Evolutionary conservation across 495 filamentous ascomycete species (phyloP).

Genomic region (Amphirosellinia nigrospora): DNA sequence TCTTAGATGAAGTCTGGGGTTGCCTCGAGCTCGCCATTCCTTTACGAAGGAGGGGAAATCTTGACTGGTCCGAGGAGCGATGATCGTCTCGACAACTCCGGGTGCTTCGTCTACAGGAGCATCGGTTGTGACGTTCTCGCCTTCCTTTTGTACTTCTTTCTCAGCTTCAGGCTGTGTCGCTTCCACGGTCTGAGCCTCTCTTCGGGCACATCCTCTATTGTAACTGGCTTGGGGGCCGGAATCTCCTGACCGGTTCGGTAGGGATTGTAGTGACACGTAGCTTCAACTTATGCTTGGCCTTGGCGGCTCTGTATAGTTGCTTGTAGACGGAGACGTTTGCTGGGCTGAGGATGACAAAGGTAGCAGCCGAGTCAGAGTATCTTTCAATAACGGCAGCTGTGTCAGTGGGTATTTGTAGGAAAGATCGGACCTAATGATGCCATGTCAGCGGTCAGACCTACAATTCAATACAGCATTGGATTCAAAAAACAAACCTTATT

Average conservation of each 20-base stretch:
- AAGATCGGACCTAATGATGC: slow-evolving; percentile 69
- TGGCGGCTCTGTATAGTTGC: slow-evolving; percentile 94
- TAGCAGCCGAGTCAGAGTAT: slow-evolving; percentile 90
- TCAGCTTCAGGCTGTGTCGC: neutral
- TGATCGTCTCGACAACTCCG: slow-evolving; percentile 22
- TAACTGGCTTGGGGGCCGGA: slow-evolving; percentile 47
- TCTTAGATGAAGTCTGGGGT: slow-evolving; percentile 33
- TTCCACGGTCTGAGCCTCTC: slow-evolving; percentile 8
- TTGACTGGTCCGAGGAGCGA: slow-evolving; percentile 31
- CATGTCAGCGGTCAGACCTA: slow-evolving; percentile 30
- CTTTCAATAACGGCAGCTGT: slow-evolving; percentile 82
- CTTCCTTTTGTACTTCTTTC: slow-evolving; percentile 1
- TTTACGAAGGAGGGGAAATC: slow-evolving; percentile 34
- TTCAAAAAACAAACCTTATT: slow-evolving; percentile 77
- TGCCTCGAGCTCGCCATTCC: slow-evolving; percentile 34
- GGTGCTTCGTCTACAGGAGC: neutral
- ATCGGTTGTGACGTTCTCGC: slow-evolving; percentile 19
- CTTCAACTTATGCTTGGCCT: slow-evolving; percentile 97
- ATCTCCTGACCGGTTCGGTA: slow-evolving; percentile 31
- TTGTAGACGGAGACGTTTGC: slow-evolving; percentile 87
- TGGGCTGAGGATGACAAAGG: slow-evolving; percentile 79
- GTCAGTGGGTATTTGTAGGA: slow-evolving; percentile 72
- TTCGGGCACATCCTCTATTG: slow-evolving; percentile 50
- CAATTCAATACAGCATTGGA: neutral
- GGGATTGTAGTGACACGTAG: slow-evolving; percentile 68